These are phyloP conservation scores for Picochlorum sp. DNA, from an alignment of 139 green algal genomes.

Conservation along the genomic window DNA sequence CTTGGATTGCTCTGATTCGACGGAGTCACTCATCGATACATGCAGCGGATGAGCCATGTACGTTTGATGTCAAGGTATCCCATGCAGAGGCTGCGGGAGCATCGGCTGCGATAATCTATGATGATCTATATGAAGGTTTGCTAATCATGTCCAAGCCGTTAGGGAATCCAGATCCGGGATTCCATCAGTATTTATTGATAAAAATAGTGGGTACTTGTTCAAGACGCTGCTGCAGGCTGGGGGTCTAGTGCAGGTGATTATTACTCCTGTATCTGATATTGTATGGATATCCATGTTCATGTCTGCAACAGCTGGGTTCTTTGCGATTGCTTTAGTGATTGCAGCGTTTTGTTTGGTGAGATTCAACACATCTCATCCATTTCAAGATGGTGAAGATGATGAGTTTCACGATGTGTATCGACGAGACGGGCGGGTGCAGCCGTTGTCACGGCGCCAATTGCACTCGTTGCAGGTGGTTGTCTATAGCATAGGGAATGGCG, in stretches of 20 bases:
- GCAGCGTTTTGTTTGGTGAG: conserved; percentile 56
- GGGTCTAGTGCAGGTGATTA: conserved; percentile 8
- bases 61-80: conserved; percentile 72
- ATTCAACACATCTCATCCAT: background rate
- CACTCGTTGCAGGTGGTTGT: conserved; percentile 21
- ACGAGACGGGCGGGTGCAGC: background rate
- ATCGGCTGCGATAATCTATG: conserved; percentile 65
- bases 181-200: conserved; percentile 65
- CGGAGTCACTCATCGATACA: conserved; percentile 37
- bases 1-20: conserved; percentile 61
- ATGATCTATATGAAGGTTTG: conserved; percentile 54
- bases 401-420: no score
- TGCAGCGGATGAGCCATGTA: conserved; percentile 43
- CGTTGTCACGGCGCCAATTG: background rate
- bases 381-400: background rate
- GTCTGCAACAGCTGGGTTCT: conserved; percentile 47
- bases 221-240: conserved; percentile 27
- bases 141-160: conserved; percentile 72
- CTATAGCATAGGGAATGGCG: background rate
- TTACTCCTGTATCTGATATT: conserved; percentile 24
- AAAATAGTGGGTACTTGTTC: conserved; percentile 59
- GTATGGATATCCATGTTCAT: conserved; percentile 64
- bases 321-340: conserved; percentile 56
- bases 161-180: conserved; percentile 54
- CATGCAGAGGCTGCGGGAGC: conserved; percentile 63